Percentiles rank a stretch among this genome's conserved stretches.
Evolutionary conservation across 2,329 filamentous ascomycete genomes (phyloP).

Genomic region (Grosmannia clavigera): DNA sequence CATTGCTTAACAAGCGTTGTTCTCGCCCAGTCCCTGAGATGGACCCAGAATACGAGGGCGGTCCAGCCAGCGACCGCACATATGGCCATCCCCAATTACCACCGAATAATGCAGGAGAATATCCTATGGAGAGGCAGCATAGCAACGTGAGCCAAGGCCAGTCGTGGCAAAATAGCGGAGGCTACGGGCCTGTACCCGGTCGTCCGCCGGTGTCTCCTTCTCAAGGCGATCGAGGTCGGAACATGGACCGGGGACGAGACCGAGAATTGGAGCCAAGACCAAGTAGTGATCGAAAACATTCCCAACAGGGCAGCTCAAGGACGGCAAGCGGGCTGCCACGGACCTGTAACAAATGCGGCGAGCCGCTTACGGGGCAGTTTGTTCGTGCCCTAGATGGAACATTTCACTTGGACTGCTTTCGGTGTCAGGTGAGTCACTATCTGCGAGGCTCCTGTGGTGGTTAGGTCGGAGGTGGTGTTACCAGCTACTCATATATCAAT

Average conservation of each 20-base stretch:
- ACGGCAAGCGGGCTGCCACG: conserved; percentile 48
- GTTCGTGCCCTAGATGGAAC: conserved; percentile 87
- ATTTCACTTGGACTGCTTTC: conserved; percentile 96
- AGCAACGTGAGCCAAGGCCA: conserved; percentile 9
- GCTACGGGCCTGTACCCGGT: conserved; percentile 12
- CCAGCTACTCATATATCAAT: background rate
- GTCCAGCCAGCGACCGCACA: conserved; percentile 25
- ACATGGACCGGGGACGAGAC: conserved; percentile 20
- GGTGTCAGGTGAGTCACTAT: conserved; percentile 61
- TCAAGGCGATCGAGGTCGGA: conserved; percentile 19
- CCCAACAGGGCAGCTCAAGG: conserved; percentile 30
- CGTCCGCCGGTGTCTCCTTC: conserved; percentile 24
- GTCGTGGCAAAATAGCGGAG: conserved; percentile 11
- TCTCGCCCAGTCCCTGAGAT: conserved; percentile 16
- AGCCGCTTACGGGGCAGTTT: conserved; percentile 85
- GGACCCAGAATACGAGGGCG: conserved; percentile 35
- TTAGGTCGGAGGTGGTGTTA: background rate
- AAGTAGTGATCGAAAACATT: conserved; percentile 42
- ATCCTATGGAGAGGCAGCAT: conserved; percentile 17
- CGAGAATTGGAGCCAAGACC: conserved; percentile 20
- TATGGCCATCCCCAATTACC: conserved; percentile 8
- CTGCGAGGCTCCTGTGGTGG: background rate
- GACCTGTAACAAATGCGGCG: conserved; percentile 76
- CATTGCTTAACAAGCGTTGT: background rate
- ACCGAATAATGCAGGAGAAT: conserved; percentile 9